These are phyloP conservation scores for Ogataea trehaloabstinens DNA, from an alignment of 805 yeast species.

Conservation along the genomic window DNA sequence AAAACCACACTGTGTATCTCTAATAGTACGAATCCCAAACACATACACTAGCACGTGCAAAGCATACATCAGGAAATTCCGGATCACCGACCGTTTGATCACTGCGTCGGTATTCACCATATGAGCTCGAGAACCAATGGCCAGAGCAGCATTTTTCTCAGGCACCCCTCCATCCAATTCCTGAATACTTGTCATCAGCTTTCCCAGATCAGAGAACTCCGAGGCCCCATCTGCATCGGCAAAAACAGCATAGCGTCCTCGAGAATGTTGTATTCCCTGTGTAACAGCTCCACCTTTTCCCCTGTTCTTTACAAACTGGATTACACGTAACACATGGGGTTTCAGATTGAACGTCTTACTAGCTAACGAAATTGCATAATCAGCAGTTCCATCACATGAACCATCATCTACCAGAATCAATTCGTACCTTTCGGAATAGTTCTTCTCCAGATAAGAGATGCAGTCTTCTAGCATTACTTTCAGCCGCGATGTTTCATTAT, in stretches of 20 bases:
- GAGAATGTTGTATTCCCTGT: slow-evolving; percentile 76
- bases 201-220: slow-evolving; percentile 63
- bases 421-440: slow-evolving; percentile 52
- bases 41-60: slow-evolving; percentile 81
- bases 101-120: slow-evolving; percentile 96
- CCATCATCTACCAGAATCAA: slow-evolving; percentile 91
- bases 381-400: slow-evolving; percentile 75
- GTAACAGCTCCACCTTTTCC: slow-evolving; percentile 98
- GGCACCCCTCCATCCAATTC: slow-evolving; percentile 21
- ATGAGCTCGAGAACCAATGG: slow-evolving; percentile 93
- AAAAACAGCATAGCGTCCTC: slow-evolving; percentile 75
- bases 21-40: slow-evolving; percentile 83
- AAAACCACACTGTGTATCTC: slow-evolving; percentile 98
- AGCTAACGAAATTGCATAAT: slow-evolving; percentile 66
- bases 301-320: slow-evolving; percentile 70
- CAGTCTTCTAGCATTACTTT: slow-evolving; percentile 71
- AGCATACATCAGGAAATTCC: slow-evolving; percentile 92
- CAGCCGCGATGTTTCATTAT: slow-evolving; percentile 77
- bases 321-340: slow-evolving; percentile 66
- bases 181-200: slow-evolving; percentile 45
- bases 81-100: slow-evolving; percentile 83
- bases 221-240: slow-evolving; percentile 99
- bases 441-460: slow-evolving; percentile 46
- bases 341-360: slow-evolving; percentile 43
- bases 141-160: slow-evolving; percentile 50